These are phyloP conservation scores for Phanerodontia chrysosporium DNA, from an alignment of 768 basidiomycete genomes.

Conservation along the genomic window DNA sequence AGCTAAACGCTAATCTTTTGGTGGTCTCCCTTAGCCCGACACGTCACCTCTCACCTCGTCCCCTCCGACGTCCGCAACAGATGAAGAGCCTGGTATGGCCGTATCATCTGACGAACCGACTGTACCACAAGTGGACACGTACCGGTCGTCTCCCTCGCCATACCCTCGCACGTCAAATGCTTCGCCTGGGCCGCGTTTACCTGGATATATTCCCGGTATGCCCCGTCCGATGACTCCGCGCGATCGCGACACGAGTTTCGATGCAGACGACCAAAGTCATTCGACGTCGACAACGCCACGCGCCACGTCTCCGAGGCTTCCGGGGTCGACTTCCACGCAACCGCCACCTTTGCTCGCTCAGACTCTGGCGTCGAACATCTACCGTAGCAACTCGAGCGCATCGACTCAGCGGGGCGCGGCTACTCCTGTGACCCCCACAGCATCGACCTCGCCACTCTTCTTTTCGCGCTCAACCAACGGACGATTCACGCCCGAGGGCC, in stretches of 20 bases:
- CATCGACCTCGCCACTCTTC: conserved; percentile 41
- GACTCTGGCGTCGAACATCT: conserved; percentile 33
- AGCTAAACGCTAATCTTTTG: conserved; percentile 1
- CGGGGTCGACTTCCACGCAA: conserved; percentile 25
- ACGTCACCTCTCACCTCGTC: conserved; percentile 10
- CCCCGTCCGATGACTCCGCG: conserved; percentile 89
- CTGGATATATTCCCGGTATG: conserved; percentile 90
- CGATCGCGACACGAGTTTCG: conserved; percentile 44
- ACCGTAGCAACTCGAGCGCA: conserved; percentile 54
- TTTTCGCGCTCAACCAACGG: conserved; percentile 61
- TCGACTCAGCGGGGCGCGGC: conserved; percentile 45
- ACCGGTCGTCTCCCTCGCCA: conserved; percentile 38
- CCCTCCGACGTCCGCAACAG: conserved; percentile 19
- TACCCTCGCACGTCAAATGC: conserved; percentile 43
- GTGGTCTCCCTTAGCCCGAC: conserved; percentile 15
- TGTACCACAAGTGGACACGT: conserved; percentile 30
- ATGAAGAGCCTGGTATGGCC: conserved; percentile 62
- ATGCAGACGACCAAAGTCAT: conserved; percentile 67
- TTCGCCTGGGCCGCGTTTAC: conserved; percentile 53
- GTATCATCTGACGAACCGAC: conserved; percentile 54
- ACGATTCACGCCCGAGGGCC: conserved; percentile 58
- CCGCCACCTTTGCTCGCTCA: conserved; percentile 32
- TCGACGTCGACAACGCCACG: conserved; percentile 70
- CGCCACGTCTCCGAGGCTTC: conserved; percentile 60
- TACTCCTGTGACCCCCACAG: conserved; percentile 31